phyloP scores from a whole-genome alignment of 2,329 filamentous ascomycete species.

The Aspergillus texensis region DNA sequence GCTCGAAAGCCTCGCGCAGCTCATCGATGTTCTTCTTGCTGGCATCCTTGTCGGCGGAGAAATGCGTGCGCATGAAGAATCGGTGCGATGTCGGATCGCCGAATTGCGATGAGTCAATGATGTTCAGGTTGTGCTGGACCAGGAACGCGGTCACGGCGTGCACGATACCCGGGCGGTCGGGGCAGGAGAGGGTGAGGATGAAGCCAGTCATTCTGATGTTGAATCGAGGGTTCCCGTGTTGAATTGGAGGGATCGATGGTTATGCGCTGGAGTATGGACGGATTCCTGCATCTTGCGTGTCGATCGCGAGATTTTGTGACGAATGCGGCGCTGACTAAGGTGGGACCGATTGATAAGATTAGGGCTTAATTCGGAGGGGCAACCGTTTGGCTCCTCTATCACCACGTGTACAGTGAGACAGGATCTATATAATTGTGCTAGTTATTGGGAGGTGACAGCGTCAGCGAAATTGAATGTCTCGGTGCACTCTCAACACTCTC shows the following conservation, averaged over 20 bases:
- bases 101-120: conserved; percentile 84
- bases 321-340: conserved; percentile 16
- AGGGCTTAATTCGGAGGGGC: conserved; percentile 8
- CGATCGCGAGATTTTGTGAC: conserved; percentile 7
- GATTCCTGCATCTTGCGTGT: not conserved
- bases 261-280: not conserved
- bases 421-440: not conserved
- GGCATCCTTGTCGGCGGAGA: conserved; percentile 55
- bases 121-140: conserved; percentile 73
- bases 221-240: conserved; percentile 23
- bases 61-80: conserved; percentile 90
- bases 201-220: conserved; percentile 55
- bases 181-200: conserved; percentile 80
- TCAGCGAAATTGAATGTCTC: no score
- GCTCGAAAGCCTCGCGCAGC: conserved; percentile 59
- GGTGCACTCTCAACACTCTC: not conserved
- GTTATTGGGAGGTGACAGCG: not conserved
- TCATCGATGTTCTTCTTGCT: conserved; percentile 47
- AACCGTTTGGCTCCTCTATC: not conserved
- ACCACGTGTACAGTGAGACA: not conserved
- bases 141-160: conserved; percentile 81
- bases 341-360: conserved; percentile 22
- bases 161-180: conserved; percentile 82
- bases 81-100: conserved; percentile 71
- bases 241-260: conserved; percentile 19